Evolutionary conservation across 2,329 filamentous ascomycete genomes (phyloP).

Genomic region (Eutypa lata): DNA sequence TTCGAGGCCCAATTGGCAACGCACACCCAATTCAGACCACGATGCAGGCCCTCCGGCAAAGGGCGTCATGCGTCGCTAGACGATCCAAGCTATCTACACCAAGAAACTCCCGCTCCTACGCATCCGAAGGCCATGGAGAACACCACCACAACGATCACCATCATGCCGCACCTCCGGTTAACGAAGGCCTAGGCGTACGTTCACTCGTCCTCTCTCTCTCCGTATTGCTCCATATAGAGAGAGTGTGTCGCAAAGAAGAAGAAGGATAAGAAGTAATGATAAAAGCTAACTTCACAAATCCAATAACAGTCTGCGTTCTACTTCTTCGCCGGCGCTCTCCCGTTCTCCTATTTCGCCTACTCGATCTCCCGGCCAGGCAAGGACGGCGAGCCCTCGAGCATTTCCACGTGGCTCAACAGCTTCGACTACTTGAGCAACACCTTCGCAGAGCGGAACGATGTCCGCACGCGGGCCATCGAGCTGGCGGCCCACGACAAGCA

Average conservation of each 20-base stretch:
- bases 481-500: slow-evolving; percentile 58
- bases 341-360: slow-evolving; percentile 44
- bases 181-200: slow-evolving; percentile 58
- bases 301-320: slow-evolving; percentile 45
- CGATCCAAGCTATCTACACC: slow-evolving; percentile 27
- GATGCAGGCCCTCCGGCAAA: slow-evolving; percentile 40
- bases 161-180: slow-evolving; percentile 37
- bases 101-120: slow-evolving; percentile 46
- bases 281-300: slow-evolving; percentile 1
- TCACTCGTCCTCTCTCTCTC: neutral
- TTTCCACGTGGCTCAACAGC: slow-evolving; percentile 45
- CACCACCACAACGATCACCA: slow-evolving; percentile 38
- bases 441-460: slow-evolving; percentile 50
- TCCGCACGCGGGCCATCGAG: slow-evolving; percentile 50
- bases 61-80: slow-evolving; percentile 39
- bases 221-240: neutral
- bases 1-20: slow-evolving; percentile 23
- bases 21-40: slow-evolving; percentile 10
- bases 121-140: slow-evolving; percentile 41
- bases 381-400: slow-evolving; percentile 47
- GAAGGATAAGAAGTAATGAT: neutral
- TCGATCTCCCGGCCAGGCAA: slow-evolving; percentile 44
- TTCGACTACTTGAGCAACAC: slow-evolving; percentile 45
- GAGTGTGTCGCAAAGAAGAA: neutral
- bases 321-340: slow-evolving; percentile 41